Percentiles rank a stretch among this genome's conserved stretches.
These are phyloP conservation scores for Xylaria castorea DNA, from an alignment of 495 filamentous ascomycete species.

Conservation along the genomic window DNA sequence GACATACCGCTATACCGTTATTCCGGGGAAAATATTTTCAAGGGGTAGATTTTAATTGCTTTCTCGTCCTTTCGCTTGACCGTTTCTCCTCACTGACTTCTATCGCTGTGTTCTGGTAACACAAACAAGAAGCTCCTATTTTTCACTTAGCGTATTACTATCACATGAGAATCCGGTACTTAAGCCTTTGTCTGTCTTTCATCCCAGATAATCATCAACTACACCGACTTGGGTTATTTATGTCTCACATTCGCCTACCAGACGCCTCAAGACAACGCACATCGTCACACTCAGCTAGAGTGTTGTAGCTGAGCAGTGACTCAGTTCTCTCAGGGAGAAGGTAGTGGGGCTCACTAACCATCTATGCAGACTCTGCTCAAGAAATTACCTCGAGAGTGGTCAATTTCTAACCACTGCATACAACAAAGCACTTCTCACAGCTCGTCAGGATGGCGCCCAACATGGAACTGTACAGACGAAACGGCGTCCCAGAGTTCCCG, in stretches of 20 bases:
- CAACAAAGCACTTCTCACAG: not conserved
- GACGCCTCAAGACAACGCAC: not conserved
- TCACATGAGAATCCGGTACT: not conserved
- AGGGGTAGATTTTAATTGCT: not conserved
- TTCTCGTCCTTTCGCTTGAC: not conserved
- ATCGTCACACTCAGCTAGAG: not conserved
- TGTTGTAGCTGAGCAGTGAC: not conserved
- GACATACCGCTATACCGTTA: slow-evolving; percentile 1
- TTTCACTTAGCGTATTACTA: not conserved
- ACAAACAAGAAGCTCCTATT: not conserved
- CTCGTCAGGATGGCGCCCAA: slow-evolving; percentile 6
- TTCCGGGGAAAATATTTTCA: slow-evolving; percentile 9
- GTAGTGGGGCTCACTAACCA: not conserved
- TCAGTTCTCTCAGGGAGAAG: not conserved
- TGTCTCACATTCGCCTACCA: not conserved
- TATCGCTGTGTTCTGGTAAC: not conserved
- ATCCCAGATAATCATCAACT: not conserved
- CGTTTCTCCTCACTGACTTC: not conserved
- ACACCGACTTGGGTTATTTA: not conserved
- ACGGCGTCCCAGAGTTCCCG: not conserved
- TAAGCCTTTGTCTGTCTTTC: not conserved
- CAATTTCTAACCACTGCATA: not conserved
- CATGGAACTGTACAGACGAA: not conserved
- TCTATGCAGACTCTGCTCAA: slow-evolving; percentile 16
- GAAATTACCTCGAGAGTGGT: not conserved